phyloP scores from a whole-genome alignment of 2,329 filamentous ascomycete genomes.

The Colletotrichum sublineola region DNA sequence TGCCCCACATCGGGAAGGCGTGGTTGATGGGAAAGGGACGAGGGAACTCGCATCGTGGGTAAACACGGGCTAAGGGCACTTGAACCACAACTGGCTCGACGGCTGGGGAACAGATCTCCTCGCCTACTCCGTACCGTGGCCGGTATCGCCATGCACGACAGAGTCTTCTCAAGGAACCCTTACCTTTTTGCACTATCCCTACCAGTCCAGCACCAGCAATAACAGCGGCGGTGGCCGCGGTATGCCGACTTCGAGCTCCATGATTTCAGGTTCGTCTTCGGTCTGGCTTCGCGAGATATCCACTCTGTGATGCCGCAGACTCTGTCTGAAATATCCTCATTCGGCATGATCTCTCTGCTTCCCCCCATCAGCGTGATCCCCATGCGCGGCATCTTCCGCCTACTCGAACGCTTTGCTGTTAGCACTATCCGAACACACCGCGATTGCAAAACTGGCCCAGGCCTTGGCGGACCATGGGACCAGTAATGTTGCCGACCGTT shows the following conservation, averaged over 20 bases:
- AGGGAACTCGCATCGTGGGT: not conserved
- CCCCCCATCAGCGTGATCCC: not conserved
- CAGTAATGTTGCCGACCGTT: conserved; percentile 13
- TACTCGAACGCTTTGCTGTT: not conserved
- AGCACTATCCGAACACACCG: conserved; percentile 34
- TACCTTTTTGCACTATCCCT: not conserved
- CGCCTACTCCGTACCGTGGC: not conserved
- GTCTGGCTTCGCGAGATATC: conserved; percentile 19
- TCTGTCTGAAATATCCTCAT: conserved; percentile 36
- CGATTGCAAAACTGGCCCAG: conserved; percentile 34
- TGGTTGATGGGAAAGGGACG: not conserved
- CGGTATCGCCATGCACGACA: conserved; percentile 25
- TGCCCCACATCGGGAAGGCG: not conserved
- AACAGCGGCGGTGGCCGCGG: not conserved
- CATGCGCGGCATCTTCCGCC: not conserved
- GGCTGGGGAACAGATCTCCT: not conserved
- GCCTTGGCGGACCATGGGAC: conserved; percentile 36
- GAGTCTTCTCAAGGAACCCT: conserved; percentile 15
- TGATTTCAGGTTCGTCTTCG: not conserved
- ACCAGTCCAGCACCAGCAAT: not conserved
- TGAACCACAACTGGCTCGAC: not conserved
- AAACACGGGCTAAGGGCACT: not conserved
- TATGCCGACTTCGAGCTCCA: not conserved
- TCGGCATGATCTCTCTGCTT: conserved; percentile 20
- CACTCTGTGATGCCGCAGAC: conserved; percentile 21